A percentile compares a stretch with the other conserved stretches of the same genome.
Conservation (phyloP, 2,329 filamentous ascomycete species). For the Stachybotrys chlorohalonatus region DNA sequence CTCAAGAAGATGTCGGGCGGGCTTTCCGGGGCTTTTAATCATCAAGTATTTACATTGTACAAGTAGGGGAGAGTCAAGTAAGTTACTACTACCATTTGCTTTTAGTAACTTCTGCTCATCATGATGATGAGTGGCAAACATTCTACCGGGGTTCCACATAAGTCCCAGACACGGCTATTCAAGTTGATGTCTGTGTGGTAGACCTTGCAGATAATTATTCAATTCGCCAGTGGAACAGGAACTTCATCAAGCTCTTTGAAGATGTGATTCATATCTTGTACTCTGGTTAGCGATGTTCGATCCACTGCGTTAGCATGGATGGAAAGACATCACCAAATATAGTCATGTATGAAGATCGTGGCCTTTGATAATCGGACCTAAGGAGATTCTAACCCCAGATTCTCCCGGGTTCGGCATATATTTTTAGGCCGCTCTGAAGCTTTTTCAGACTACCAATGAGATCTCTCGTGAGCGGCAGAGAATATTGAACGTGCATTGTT, state of each 20-base stretch:
- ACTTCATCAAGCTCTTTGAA: neutral
- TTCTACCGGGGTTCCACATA: neutral
- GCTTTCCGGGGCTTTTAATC: neutral
- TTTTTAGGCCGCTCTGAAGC: too few relatives aligned
- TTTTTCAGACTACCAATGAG: too few relatives aligned
- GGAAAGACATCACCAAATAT: too few relatives aligned
- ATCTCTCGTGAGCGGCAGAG: too few relatives aligned
- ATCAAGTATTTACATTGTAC: neutral
- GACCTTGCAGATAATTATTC: neutral
- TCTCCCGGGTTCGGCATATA: too few relatives aligned
- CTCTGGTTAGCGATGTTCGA: neutral
- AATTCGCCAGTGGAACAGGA: neutral
- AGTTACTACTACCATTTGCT: neutral
- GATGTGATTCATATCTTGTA: neutral
- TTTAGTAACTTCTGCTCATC: neutral
- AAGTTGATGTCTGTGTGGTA: neutral
- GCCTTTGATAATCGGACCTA: too few relatives aligned
- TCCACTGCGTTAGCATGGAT: neutral
- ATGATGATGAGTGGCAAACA: neutral
- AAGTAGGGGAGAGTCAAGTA: neutral
- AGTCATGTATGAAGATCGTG: too few relatives aligned
- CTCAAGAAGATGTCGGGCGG: neutral
- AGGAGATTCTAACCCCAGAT: too few relatives aligned
- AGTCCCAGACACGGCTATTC: neutral
- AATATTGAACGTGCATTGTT: too few relatives aligned